phyloP scores from a whole-genome alignment of 305 asterid species.

The Solanum hybrid region DNA sequence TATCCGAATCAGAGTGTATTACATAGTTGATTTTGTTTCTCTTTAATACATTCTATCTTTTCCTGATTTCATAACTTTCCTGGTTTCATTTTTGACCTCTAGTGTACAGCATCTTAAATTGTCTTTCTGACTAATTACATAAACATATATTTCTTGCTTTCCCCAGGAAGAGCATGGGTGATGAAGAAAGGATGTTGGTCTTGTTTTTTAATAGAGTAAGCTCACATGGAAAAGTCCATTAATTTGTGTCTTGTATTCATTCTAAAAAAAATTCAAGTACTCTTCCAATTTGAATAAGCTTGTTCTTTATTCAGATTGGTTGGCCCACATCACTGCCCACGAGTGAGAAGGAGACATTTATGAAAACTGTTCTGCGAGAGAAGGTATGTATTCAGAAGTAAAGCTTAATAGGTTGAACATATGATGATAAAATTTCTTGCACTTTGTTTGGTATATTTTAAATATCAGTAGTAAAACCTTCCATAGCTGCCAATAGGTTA shows the following conservation, averaged over 20 bases:
- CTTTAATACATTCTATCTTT: not conserved
- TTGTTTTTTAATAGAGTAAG: constrained; percentile 82
- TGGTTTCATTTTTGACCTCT: not conserved
- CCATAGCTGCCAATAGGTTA: not conserved
- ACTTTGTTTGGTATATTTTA: not conserved
- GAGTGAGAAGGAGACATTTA: constrained; percentile 62
- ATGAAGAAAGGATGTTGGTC: constrained; percentile 83
- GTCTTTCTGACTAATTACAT: not conserved
- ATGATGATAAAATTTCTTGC: not conserved
- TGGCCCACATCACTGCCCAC: constrained; percentile 98
- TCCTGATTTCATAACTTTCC: not conserved
- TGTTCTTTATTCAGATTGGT: constrained; percentile 54
- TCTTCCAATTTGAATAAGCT: not conserved
- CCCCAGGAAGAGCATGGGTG: constrained; percentile 77
- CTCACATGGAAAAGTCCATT: not conserved
- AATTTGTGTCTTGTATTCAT: not conserved
- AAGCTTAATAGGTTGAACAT: not conserved
- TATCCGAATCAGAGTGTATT: not conserved
- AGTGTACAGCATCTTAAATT: not conserved
- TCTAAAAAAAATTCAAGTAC: not conserved
- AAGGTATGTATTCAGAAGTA: constrained; percentile 35
- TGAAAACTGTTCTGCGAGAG: constrained; percentile 68
- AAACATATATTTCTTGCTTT: constrained; percentile 11
- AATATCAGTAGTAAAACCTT: not conserved
- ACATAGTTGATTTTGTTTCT: not conserved